phyloP scores from a whole-genome alignment of 306 rosid genomes.

The Nissolia schottii region DNA sequence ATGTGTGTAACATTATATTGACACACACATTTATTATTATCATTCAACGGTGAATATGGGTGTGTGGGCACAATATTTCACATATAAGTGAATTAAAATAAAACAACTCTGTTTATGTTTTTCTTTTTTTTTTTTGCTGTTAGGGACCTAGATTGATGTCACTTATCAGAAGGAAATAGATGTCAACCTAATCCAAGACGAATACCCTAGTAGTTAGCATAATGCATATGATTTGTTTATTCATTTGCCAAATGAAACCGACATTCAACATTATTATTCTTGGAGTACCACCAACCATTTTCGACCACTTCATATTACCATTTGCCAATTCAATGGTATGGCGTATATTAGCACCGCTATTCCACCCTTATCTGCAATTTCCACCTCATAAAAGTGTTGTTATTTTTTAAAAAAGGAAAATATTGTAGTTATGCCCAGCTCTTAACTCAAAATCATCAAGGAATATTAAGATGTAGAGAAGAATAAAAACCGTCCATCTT shows the following conservation, averaged over 20 bases:
- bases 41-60: too few relatives aligned
- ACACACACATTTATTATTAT: too few relatives aligned
- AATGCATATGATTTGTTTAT: neutral
- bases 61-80: too few relatives aligned
- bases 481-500: constrained; percentile 5
- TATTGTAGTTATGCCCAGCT: neutral
- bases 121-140: too few relatives aligned
- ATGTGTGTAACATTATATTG: too few relatives aligned
- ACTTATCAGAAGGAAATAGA: too few relatives aligned
- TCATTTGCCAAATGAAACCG: neutral
- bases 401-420: neutral
- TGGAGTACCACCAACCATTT: neutral
- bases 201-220: neutral
- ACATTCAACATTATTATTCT: neutral
- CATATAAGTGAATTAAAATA: too few relatives aligned
- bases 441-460: constrained; percentile 4
- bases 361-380: constrained; percentile 12
- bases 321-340: constrained; percentile 8
- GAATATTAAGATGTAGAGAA: neutral
- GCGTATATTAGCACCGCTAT: neutral
- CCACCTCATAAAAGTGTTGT: constrained; percentile 5
- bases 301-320: neutral
- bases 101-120: too few relatives aligned
- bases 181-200: too few relatives aligned
- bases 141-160: too few relatives aligned